Percentiles rank a stretch among this genome's conserved stretches.
These are phyloP conservation scores for Schwanniomyces pseudopolymorphus DNA, from an alignment of 805 yeast species.

Conservation along the genomic window DNA sequence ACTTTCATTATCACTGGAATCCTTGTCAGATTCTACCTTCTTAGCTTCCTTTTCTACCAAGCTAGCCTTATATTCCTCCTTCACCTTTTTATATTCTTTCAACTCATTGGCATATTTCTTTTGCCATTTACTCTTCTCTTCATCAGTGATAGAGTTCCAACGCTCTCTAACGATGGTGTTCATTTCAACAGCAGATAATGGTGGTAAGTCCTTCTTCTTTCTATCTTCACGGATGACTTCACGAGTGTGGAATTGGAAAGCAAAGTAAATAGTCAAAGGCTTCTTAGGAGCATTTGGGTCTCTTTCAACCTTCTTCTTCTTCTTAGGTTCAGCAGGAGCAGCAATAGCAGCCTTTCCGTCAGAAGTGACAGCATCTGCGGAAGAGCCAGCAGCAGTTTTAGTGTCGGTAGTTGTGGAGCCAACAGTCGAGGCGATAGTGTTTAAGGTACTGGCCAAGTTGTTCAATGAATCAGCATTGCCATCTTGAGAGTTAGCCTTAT, in stretches of 20 bases:
- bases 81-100: constrained; percentile 30
- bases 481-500: constrained; percentile 50
- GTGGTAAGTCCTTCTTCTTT: constrained; percentile 52
- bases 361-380: constrained; percentile 10
- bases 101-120: constrained; percentile 51
- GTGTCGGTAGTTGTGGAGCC: constrained; percentile 13
- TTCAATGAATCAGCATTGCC: constrained; percentile 41
- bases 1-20: background rate
- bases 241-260: constrained; percentile 71
- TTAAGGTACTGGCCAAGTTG: constrained; percentile 35
- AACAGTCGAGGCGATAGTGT: constrained; percentile 29
- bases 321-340: constrained; percentile 28
- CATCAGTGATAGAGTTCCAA: constrained; percentile 74
- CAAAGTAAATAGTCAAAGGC: constrained; percentile 85
- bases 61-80: constrained; percentile 34
- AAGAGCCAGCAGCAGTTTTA: constrained; percentile 11
- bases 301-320: constrained; percentile 49
- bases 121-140: constrained; percentile 71
- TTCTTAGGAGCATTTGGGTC: constrained; percentile 97
- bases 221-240: constrained; percentile 71
- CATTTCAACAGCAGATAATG: constrained; percentile 72
- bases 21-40: constrained; percentile 1
- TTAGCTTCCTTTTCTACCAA: constrained; percentile 8
- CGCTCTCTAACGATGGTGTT: constrained; percentile 74
- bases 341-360: constrained; percentile 13